A percentile compares a stretch with the other conserved stretches of the same genome.
phyloP scores from a whole-genome alignment of 1,284 basidiomycete genomes.

The Malassezia japonica region DNA sequence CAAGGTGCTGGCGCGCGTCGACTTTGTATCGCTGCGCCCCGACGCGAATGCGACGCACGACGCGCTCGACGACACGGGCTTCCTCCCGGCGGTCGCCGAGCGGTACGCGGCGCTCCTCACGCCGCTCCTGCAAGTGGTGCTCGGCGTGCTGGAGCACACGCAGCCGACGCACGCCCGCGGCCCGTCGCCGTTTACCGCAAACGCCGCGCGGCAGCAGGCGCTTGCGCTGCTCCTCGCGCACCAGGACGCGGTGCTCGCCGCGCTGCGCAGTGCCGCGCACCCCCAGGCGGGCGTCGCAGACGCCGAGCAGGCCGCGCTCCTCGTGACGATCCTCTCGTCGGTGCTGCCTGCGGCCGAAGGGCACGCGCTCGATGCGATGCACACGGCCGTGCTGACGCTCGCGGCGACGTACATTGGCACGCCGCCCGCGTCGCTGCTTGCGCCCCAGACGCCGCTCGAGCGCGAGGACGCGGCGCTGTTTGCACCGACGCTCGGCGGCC shows the following conservation, averaged over 20 bases:
- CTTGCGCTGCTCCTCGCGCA: conserved; percentile 68
- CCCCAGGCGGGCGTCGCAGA: conserved; percentile 58
- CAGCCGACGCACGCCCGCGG: conserved; percentile 61
- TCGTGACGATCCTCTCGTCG: conserved; percentile 56
- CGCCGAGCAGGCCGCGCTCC: conserved; percentile 61
- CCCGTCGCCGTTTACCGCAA: conserved; percentile 17
- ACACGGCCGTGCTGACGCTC: conserved; percentile 66
- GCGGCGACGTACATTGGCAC: conserved; percentile 66
- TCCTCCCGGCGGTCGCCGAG: conserved; percentile 74
- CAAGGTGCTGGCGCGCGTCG: conserved; percentile 69
- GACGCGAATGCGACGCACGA: conserved; percentile 56
- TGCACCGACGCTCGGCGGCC: conserved; percentile 20
- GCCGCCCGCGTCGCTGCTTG: conserved; percentile 58
- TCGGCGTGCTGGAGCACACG: conserved; percentile 45
- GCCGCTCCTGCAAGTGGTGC: conserved; percentile 70
- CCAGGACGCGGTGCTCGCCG: conserved; percentile 65
- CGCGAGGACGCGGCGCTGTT: conserved; percentile 52
- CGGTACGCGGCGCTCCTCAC: conserved; percentile 79
- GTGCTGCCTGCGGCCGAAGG: conserved; percentile 58
- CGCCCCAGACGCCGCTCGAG: conserved; percentile 65
- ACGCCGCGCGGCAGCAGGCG: conserved; percentile 53
- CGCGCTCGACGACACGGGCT: conserved; percentile 66
- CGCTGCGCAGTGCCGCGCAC: conserved; percentile 63
- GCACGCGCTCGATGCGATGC: conserved; percentile 53
- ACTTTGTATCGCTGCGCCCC: conserved; percentile 72